These are phyloP conservation scores for Globisporangium lucens DNA, from an alignment of 352 stramenopile genomes.

Conservation along the genomic window DNA sequence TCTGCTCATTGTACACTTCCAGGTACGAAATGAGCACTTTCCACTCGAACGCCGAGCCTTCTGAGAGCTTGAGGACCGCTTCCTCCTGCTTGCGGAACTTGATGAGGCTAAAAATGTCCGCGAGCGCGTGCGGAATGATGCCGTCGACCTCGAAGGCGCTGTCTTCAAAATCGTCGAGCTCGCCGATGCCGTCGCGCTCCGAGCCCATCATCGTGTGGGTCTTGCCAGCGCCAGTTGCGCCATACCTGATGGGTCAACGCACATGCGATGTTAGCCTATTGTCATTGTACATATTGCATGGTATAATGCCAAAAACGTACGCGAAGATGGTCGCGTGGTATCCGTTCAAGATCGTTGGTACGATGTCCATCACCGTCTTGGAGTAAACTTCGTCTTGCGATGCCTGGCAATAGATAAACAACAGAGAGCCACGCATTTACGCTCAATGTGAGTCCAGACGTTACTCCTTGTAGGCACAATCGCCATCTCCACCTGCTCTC, in stretches of 20 bases:
- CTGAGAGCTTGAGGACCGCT: constrained; percentile 32
- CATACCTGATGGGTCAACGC: constrained; percentile 28
- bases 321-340: constrained; percentile 86
- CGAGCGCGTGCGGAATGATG: constrained; percentile 79
- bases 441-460: background rate
- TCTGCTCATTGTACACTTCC: constrained; percentile 93
- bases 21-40: constrained; percentile 85
- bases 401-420: constrained; percentile 13
- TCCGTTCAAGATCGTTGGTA: constrained; percentile 66
- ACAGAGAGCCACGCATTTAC: background rate
- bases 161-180: constrained; percentile 44
- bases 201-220: constrained; percentile 75
- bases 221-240: constrained; percentile 60
- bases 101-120: constrained; percentile 72
- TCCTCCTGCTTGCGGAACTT: constrained; percentile 51
- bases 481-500: background rate
- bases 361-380: constrained; percentile 56
- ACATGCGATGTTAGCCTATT: background rate
- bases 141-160: constrained; percentile 47
- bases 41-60: constrained; percentile 62
- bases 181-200: constrained; percentile 47
- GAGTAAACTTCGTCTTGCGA: constrained; percentile 54
- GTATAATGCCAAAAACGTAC: constrained; percentile 17
- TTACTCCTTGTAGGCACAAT: background rate
- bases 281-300: background rate